Evolutionary conservation across 106 monocot genomes (phyloP).

Genomic region (Amphibolis antarctica): DNA sequence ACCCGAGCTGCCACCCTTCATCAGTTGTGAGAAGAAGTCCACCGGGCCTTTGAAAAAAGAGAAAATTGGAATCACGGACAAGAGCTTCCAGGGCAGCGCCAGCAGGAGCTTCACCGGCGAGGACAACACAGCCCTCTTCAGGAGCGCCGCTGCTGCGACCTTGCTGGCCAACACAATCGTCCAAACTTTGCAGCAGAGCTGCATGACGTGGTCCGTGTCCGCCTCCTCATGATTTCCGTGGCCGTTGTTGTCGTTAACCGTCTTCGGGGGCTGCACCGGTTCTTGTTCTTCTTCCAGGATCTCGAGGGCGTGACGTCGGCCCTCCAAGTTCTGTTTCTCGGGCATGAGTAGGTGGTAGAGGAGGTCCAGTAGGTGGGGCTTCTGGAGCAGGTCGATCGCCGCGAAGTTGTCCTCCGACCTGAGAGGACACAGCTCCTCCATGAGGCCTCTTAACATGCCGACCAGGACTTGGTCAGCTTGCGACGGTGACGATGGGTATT

Average conservation of each 20-base stretch:
- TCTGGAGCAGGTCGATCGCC: not conserved
- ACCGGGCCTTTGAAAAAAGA: conserved; percentile 1
- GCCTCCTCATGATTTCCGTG: too few relatives aligned
- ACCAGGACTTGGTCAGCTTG: conserved; percentile 5
- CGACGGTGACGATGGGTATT: not conserved
- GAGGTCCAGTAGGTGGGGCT: conserved; percentile 28
- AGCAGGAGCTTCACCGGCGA: conserved; percentile 4
- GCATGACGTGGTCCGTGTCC: not conserved
- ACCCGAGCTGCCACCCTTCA: too few relatives aligned
- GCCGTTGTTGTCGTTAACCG: too few relatives aligned
- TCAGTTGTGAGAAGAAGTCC: not conserved
- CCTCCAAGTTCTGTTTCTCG: not conserved
- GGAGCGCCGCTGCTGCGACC: not conserved
- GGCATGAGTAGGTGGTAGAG: conserved; percentile 26
- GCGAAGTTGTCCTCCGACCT: conserved; percentile 3
- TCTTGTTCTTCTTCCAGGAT: not conserved
- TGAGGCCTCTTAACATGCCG: conserved; percentile 12
- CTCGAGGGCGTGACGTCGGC: not conserved
- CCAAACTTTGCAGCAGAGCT: conserved; percentile 1
- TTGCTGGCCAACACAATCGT: not conserved
- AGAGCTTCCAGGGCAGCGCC: conserved; percentile 10
- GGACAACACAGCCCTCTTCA: not conserved
- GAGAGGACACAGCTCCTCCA: conserved; percentile 32
- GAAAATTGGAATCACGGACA: conserved; percentile 4
- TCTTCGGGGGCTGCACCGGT: too few relatives aligned